phyloP scores from a whole-genome alignment of 495 filamentous ascomycete genomes.

The Aspergillus campestris region DNA sequence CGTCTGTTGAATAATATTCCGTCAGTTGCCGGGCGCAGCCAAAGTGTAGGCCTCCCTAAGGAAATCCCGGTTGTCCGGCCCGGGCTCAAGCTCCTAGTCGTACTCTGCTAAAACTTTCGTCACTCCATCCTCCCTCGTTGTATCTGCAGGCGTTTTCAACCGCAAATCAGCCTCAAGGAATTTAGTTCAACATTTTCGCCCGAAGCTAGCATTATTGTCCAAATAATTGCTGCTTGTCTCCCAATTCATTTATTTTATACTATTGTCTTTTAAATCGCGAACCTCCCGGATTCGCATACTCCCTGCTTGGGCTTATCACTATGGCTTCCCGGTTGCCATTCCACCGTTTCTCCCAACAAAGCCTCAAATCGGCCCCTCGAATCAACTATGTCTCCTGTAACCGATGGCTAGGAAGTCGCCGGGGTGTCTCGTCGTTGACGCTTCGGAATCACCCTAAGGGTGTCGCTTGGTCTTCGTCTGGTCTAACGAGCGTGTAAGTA shows the following conservation, averaged over 20 bases:
- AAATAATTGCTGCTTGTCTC: not conserved
- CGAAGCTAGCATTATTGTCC: not conserved
- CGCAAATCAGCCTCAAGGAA: not conserved
- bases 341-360: slow-evolving; percentile 29
- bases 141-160: not conserved
- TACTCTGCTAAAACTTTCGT: slow-evolving; percentile 9
- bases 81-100: slow-evolving; percentile 9
- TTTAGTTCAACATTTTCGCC: not conserved
- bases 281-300: too few relatives aligned
- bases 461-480: slow-evolving; percentile 10
- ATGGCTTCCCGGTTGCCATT: slow-evolving; percentile 39
- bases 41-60: slow-evolving; percentile 6
- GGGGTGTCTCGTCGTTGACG: slow-evolving; percentile 10
- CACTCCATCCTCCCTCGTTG: slow-evolving; percentile 1
- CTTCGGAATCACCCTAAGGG: slow-evolving; percentile 1
- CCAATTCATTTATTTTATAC: not conserved
- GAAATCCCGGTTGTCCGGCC: slow-evolving; percentile 26
- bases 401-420: slow-evolving; percentile 4
- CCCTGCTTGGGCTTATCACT: slow-evolving; percentile 4
- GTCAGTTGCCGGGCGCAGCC: slow-evolving; percentile 17
- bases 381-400: slow-evolving; percentile 13
- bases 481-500: slow-evolving; percentile 17
- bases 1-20: too few relatives aligned
- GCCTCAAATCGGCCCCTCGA: slow-evolving; percentile 23
- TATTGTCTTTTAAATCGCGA: too few relatives aligned